Percentiles rank a stretch among this genome's conserved stretches.
Evolutionary conservation across 257 asterid genomes (phyloP).

Genomic region (Anisodus tanguticus): DNA sequence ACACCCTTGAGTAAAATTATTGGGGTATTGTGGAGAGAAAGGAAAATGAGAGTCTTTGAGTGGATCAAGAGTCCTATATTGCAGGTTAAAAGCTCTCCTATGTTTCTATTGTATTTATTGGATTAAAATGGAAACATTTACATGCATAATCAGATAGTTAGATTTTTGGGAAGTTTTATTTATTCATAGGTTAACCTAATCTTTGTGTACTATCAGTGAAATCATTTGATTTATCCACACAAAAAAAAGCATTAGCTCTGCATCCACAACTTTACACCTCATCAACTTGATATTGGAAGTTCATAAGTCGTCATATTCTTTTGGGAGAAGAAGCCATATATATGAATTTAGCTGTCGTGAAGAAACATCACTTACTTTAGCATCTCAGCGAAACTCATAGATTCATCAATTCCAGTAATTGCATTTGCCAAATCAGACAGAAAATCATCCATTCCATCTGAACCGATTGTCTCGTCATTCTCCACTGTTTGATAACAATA

Average conservation of each 20-base stretch:
- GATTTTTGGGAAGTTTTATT: not conserved
- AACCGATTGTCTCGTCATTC: slow-evolving; percentile 63
- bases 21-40: not conserved
- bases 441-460: slow-evolving; percentile 78
- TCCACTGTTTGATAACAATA: slow-evolving; percentile 80
- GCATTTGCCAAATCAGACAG: slow-evolving; percentile 90
- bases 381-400: slow-evolving; percentile 99
- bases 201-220: not conserved
- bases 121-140: not conserved
- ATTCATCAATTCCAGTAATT: slow-evolving; percentile 96
- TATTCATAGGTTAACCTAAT: not conserved
- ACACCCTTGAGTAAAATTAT: too few relatives aligned
- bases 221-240: not conserved
- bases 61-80: not conserved
- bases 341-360: not conserved
- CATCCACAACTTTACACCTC: not conserved
- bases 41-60: not conserved
- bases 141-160: not conserved
- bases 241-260: not conserved
- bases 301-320: not conserved
- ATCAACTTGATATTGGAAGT: slow-evolving; percentile 1
- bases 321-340: slow-evolving; percentile 11
- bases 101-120: not conserved
- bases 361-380: slow-evolving; percentile 65
- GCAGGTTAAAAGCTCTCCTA: not conserved